phyloP scores from a whole-genome alignment of 371 early-diverging fungal species.

The Rhizopus arrhizus region DNA sequence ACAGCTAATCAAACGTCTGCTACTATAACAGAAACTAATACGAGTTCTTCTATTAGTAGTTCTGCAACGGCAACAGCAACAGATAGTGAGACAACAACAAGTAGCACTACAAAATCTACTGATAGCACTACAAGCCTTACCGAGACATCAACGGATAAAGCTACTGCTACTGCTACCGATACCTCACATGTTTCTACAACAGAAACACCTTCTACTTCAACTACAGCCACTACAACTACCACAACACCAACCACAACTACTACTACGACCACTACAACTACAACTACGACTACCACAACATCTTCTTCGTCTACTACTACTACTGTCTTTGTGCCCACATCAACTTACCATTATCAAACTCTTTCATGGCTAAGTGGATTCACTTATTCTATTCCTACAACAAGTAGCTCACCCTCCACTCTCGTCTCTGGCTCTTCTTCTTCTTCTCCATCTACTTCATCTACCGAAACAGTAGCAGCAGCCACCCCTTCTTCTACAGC shows the following conservation, averaged over 20 bases:
- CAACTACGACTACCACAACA: constrained; percentile 7
- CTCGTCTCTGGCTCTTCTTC: constrained; percentile 2
- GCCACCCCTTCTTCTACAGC: background rate
- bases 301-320: background rate
- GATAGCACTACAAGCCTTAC: background rate
- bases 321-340: constrained; percentile 24
- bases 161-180: background rate
- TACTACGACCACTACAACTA: background rate
- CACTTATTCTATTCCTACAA: constrained; percentile 10
- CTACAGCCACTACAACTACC: constrained; percentile 5
- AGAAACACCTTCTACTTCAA: background rate
- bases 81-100: background rate
- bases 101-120: background rate
- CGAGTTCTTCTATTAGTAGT: constrained; percentile 7
- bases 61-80: background rate
- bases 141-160: background rate
- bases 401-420: constrained; percentile 3
- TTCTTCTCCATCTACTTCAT: background rate
- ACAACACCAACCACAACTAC: background rate
- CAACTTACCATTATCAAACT: constrained; percentile 35
- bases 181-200: no score
- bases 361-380: constrained; percentile 26
- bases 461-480: background rate
- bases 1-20: background rate
- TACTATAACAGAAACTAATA: background rate